phyloP scores from a whole-genome alignment of 2,329 filamentous ascomycete genomes.

The Apiospora hydei region DNA sequence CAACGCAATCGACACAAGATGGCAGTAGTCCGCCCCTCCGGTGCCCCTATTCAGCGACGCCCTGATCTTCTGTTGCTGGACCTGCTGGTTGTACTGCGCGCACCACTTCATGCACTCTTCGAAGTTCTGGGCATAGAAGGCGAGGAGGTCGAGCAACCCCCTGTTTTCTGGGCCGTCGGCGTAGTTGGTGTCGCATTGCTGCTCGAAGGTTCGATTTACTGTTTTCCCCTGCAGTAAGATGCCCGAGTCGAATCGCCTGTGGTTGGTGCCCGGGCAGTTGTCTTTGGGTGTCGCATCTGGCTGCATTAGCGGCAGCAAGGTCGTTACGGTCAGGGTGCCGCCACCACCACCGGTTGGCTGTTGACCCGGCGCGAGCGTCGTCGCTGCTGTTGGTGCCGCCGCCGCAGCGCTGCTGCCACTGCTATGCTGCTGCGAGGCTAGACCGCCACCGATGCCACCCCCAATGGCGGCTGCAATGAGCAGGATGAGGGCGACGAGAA shows the following conservation, averaged over 20 bases:
- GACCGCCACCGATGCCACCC: neutral
- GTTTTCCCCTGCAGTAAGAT: neutral
- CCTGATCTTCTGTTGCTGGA: neutral
- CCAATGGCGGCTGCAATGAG: slow-evolving; percentile 35
- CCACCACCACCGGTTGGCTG: neutral
- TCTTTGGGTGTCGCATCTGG: neutral
- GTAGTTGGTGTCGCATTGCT: neutral
- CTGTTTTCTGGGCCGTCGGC: neutral
- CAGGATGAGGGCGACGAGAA: slow-evolving; percentile 33
- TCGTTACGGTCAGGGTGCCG: neutral
- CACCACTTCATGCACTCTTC: neutral
- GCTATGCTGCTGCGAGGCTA: neutral
- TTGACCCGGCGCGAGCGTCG: neutral
- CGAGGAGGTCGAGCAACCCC: slow-evolving; percentile 24
- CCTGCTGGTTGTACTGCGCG: neutral
- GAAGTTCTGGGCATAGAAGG: neutral
- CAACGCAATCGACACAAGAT: no score
- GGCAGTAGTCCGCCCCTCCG: no score
- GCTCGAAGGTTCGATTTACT: neutral
- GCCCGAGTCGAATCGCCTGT: neutral
- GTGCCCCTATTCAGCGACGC: no score
- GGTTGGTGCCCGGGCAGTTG: neutral
- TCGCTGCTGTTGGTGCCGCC: neutral
- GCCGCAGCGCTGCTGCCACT: neutral
- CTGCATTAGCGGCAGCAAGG: neutral